A percentile compares a stretch with the other conserved stretches of the same genome.
These are phyloP conservation scores for Tricholoma saponaceum DNA, from an alignment of 768 basidiomycete species.

Conservation along the genomic window DNA sequence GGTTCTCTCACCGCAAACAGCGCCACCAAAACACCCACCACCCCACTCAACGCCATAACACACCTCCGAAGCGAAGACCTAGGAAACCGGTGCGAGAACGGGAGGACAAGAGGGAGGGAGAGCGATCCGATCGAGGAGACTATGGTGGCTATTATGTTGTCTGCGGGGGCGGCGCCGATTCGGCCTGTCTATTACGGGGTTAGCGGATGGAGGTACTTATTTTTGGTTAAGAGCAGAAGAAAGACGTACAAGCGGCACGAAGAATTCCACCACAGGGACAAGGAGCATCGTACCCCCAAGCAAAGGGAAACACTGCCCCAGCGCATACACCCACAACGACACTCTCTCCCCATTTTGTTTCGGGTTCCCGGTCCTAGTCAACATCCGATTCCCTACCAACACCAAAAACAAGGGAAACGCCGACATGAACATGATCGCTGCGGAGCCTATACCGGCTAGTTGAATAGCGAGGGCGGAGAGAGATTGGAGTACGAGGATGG, in stretches of 20 bases:
- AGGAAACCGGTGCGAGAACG: conserved; percentile 75
- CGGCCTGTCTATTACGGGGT: conserved; percentile 93
- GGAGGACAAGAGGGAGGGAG: conserved; percentile 53
- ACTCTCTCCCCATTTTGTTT: conserved; percentile 32
- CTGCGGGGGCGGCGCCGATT: conserved; percentile 78
- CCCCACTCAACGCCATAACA: conserved; percentile 41
- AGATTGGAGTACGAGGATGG: conserved; percentile 58
- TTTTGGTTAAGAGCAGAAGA: too few species aligned
- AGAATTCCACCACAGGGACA: conserved; percentile 71
- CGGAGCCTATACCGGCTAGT: conserved; percentile 66
- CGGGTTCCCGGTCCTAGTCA: conserved; percentile 13
- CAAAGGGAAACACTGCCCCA: conserved; percentile 55
- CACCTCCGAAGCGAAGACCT: conserved; percentile 28
- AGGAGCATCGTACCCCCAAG: conserved; percentile 55
- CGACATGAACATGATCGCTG: conserved; percentile 67
- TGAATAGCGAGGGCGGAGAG: conserved; percentile 57
- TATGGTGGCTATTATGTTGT: conserved; percentile 83
- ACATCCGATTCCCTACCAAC: conserved; percentile 46
- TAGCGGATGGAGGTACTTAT: too few species aligned
- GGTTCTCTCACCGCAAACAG: conserved; percentile 56
- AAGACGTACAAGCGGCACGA: conserved; percentile 77
- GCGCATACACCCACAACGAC: conserved; percentile 58
- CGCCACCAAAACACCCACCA: conserved; percentile 49
- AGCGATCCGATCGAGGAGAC: conserved; percentile 56
- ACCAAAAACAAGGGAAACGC: conserved; percentile 53